A percentile compares a stretch with the other conserved stretches of the same genome.
phyloP scores from a whole-genome alignment of 2,329 filamentous ascomycete species.

The Diaporthe vaccinii region DNA sequence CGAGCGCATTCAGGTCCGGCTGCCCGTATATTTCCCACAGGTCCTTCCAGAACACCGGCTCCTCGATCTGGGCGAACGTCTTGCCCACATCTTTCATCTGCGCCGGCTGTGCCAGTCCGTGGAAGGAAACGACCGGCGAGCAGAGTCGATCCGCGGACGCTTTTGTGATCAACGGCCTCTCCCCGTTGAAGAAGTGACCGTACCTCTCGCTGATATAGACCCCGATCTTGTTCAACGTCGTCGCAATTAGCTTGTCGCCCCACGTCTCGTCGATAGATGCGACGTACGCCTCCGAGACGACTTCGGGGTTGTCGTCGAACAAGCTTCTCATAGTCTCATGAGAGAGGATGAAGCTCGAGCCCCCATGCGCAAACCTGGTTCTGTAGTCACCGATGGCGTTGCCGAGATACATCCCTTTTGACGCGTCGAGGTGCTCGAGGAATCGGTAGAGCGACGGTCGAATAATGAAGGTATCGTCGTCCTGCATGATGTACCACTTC shows the following conservation, averaged over 20 bases:
- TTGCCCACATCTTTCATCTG: conserved; percentile 61
- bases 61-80: conserved; percentile 53
- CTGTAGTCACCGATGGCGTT: conserved; percentile 70
- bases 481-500: conserved; percentile 71
- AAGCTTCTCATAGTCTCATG: conserved; percentile 62
- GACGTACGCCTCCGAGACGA: conserved; percentile 59
- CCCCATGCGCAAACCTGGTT: conserved; percentile 69
- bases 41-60: conserved; percentile 64
- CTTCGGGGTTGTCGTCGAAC: conserved; percentile 56
- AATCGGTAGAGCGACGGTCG: conserved; percentile 62
- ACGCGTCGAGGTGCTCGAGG: conserved; percentile 63
- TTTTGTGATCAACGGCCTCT: conserved; percentile 62
- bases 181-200: conserved; percentile 68
- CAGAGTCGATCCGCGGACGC: conserved; percentile 66
- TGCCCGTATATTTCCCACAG: conserved; percentile 64
- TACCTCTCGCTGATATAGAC: conserved; percentile 69
- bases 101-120: conserved; percentile 59
- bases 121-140: conserved; percentile 67
- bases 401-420: conserved; percentile 64
- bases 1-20: conserved; percentile 55
- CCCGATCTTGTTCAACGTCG: conserved; percentile 65
- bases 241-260: conserved; percentile 68
- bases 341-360: conserved; percentile 67
- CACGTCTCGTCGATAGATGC: conserved; percentile 65
- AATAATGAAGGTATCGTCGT: conserved; percentile 70